phyloP scores from a whole-genome alignment of 345 rosid species.

The Theobroma cacao region DNA sequence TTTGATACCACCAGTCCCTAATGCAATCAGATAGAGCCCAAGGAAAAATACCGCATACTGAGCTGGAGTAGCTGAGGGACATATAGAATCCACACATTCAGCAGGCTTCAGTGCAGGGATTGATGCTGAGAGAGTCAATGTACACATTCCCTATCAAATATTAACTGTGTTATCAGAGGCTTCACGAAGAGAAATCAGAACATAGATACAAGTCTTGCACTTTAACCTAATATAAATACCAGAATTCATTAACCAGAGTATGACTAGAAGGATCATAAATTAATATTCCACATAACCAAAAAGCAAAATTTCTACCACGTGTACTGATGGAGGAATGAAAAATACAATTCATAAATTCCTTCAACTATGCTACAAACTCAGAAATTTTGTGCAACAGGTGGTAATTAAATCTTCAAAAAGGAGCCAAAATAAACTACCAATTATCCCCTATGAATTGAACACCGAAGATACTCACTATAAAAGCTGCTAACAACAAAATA shows the following conservation, averaged over 20 bases:
- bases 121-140: conserved; percentile 84
- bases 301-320: neutral
- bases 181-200: neutral
- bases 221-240: neutral
- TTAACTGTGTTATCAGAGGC: conserved; percentile 13
- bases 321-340: neutral
- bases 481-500: neutral
- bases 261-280: neutral
- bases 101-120: conserved; percentile 62
- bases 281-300: neutral
- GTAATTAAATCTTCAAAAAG: neutral
- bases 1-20: conserved; percentile 95
- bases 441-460: neutral
- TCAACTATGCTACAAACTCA: neutral
- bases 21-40: conserved; percentile 87
- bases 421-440: neutral
- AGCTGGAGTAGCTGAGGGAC: conserved; percentile 68
- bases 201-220: neutral
- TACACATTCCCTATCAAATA: conserved; percentile 72
- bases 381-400: neutral
- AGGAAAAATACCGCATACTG: conserved; percentile 77
- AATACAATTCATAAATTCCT: neutral
- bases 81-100: conserved; percentile 54
- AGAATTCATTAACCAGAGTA: neutral
- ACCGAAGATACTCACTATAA: neutral